A percentile compares a stretch with the other conserved stretches of the same genome.
These are phyloP conservation scores for Pyrus pyrifolia DNA, from an alignment of 306 rosid genomes.

Conservation along the genomic window DNA sequence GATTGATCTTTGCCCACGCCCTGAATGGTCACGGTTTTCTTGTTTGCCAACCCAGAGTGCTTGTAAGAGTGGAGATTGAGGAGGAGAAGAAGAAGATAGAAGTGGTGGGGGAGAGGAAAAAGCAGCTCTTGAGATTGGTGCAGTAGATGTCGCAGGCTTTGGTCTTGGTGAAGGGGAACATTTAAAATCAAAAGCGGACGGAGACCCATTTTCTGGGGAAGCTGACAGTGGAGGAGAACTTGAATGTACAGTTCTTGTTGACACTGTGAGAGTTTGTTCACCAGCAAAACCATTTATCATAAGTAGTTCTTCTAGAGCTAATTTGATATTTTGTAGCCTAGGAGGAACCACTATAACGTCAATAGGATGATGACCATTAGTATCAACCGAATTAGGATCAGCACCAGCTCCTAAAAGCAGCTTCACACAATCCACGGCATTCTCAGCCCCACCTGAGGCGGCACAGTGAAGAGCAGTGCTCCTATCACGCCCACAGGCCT, in stretches of 20 bases:
- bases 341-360: constrained; percentile 66
- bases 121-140: too few relatives aligned
- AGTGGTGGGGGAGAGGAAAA: too few relatives aligned
- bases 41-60: too few relatives aligned
- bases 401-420: constrained; percentile 80
- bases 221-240: constrained; percentile 57
- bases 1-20: too few relatives aligned
- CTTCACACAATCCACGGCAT: constrained; percentile 60
- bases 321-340: constrained; percentile 41
- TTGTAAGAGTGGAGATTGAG: too few relatives aligned
- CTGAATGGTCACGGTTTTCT: too few relatives aligned
- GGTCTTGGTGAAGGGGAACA: too few relatives aligned
- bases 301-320: constrained; percentile 61
- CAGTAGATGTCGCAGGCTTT: too few relatives aligned
- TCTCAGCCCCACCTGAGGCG: constrained; percentile 80
- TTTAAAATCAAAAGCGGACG: constrained; percentile 41
- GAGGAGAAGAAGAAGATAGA: too few relatives aligned
- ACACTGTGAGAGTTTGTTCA: constrained; percentile 43
- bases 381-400: constrained; percentile 64
- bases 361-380: constrained; percentile 56
- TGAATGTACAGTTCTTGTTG: constrained; percentile 30
- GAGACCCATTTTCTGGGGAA: constrained; percentile 64
- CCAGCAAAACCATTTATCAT: constrained; percentile 37
- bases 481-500: constrained; percentile 57
- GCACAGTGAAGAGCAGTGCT: constrained; percentile 98